Conservation (phyloP, 2,329 filamentous ascomycete genomes). For the Colletotrichum somersetense region DNA sequence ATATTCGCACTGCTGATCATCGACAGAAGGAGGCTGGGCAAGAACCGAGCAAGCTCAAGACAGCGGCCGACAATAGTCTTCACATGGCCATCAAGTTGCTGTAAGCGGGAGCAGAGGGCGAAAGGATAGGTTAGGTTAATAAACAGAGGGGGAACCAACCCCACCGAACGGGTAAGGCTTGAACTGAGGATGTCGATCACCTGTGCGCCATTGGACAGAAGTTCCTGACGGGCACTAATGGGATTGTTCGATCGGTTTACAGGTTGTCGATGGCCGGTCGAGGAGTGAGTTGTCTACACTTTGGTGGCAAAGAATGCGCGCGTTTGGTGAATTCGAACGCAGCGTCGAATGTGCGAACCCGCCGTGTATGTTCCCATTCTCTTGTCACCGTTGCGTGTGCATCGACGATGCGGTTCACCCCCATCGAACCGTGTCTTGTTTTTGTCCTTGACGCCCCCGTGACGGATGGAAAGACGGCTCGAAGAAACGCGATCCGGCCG, state of each 20-base stretch:
- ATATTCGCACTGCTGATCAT: background rate
- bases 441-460: background rate
- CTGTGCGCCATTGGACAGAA: constrained; percentile 10
- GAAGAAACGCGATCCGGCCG: constrained; percentile 1
- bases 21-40: background rate
- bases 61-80: background rate
- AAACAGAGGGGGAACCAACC: background rate
- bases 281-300: background rate
- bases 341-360: background rate
- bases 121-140: background rate
- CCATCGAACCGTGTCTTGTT: background rate
- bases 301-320: background rate
- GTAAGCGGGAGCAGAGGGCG: background rate
- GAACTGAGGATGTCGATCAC: constrained; percentile 11
- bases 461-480: background rate
- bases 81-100: background rate
- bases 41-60: background rate
- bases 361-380: background rate
- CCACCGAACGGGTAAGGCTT: constrained; percentile 18
- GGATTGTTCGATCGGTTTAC: constrained; percentile 23
- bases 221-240: background rate
- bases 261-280: background rate
- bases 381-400: background rate
- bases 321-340: background rate
- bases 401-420: background rate